Evolutionary conservation across 148 eudicot species (phyloP), one percentile per base, ranked within the genome.

Genomic region (Amaranthus hypochondriacus): DNA sequence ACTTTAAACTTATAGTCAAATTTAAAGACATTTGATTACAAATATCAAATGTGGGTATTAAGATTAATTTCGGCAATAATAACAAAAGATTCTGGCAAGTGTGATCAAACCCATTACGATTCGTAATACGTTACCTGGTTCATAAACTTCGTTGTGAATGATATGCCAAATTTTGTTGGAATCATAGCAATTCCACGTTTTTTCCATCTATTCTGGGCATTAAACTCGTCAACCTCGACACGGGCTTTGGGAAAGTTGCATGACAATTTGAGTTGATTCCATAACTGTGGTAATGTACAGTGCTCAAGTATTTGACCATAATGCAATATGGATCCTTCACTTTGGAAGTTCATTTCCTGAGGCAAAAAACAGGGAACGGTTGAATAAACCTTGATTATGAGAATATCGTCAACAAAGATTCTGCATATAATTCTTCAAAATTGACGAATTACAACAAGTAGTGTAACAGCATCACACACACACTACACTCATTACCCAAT

Each of bases 111-210:
- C 51, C 12, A 48, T 47, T 28, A 43, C n/a, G 39, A 28, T 28
- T 28, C 39, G 15, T 15, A 47, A 7, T 51, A 72, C 48, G 68
- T 52, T 86, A 91, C 97, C 98, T 95, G 98, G 83, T 95, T 95
- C 97, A 95, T 84, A 82, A 95, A 92, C 83, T 95, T 95, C 6
- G 93, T 66, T 51, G 96, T 92, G 72, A 95, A 95, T 48, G 98
- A 84, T 72, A 95, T 92, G 48, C 98, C 98, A 87, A 95, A 90
- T 67, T 88, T 92, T 21, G 96, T 95, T 56, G 98, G 98, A 73
- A 95, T 65, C 84, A 95, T 85, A 57, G 98, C 84, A 73, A 92
- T 68, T 79, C 98, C 98, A 70, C 97, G 96, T 73, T 95, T 95
- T 73, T 82, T 95, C 96, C 96, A 95, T 56, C 97, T 81, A 81